Conservation (phyloP, 2,329 filamentous ascomycete species). For the Monilinia polystroma region DNA sequence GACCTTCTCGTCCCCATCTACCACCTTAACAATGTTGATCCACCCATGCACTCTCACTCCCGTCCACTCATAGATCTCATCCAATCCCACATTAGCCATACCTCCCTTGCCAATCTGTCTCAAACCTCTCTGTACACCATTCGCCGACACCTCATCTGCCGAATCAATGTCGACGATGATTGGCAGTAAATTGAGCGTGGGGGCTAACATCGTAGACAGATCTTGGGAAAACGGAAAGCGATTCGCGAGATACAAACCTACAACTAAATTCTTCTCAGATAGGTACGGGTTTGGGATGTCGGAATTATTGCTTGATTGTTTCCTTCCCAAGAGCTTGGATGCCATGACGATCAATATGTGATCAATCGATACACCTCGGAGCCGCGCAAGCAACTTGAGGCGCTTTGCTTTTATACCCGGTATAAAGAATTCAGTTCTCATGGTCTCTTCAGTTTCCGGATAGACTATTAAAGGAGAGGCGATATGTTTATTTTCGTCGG, state of each 20-base stretch:
- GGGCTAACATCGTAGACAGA: slow-evolving; percentile 54
- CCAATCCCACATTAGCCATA: slow-evolving; percentile 61
- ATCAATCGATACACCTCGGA: slow-evolving; percentile 65
- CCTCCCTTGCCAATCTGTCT: slow-evolving; percentile 55
- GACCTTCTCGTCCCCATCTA: slow-evolving; percentile 1
- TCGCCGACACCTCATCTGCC: slow-evolving; percentile 51
- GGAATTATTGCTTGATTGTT: slow-evolving; percentile 25
- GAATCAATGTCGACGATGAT: slow-evolving; percentile 52
- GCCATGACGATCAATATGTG: slow-evolving; percentile 63
- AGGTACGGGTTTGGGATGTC: slow-evolving; percentile 4
- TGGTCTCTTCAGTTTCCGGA: background rate
- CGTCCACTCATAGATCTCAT: slow-evolving; percentile 74
- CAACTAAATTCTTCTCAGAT: slow-evolving; percentile 49
- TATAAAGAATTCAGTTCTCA: slow-evolving; percentile 45
- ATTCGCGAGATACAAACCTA: slow-evolving; percentile 85
- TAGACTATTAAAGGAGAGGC: background rate
- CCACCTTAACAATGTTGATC: slow-evolving; percentile 72
- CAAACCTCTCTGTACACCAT: slow-evolving; percentile 66
- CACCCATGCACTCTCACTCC: slow-evolving; percentile 68
- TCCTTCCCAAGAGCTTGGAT: slow-evolving; percentile 53
- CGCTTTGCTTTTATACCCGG: slow-evolving; percentile 47
- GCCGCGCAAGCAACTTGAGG: slow-evolving; percentile 47
- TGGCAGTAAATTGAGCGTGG: slow-evolving; percentile 78
- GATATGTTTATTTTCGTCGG: background rate
- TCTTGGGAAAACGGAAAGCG: slow-evolving; percentile 55